Evolutionary conservation across 179 eudicot species (phyloP), one percentile per base, ranked within the genome.

Genomic region (Nepenthes alata): DNA sequence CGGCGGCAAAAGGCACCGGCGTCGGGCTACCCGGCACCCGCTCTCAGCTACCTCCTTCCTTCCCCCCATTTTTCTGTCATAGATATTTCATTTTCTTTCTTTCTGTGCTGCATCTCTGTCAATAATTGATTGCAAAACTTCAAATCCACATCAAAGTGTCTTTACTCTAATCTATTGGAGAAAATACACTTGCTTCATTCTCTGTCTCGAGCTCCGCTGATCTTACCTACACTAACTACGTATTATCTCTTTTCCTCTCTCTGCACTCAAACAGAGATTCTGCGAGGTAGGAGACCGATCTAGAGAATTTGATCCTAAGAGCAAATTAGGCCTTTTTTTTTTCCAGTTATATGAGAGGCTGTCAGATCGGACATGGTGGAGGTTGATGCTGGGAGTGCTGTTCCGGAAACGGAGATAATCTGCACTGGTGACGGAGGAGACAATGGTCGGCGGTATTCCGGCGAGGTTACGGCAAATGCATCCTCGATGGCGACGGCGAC

Each of bases 401-500:
- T 51, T 13, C 52, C 59, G 47, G 55, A 53, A 3, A 15, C 47
- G 14, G 55, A 52, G 55, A 52, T 52, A 15, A 52, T 13, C 3
- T 12, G 59, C 37, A 16, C 11, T 56, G 59, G 9, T 16, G n/a
- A 37, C 34, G 44, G 38, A 56, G 58, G 65, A 60, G 68, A 62
- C 62, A 68, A 73, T 70, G 77, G 37, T 35, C 70, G 64, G 44
- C 6, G 11, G 16, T 52, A 13, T 9, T 11, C 8, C 3, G 5
- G 44, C 6, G 38, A 34, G 6, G n/a, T 50, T 37, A 3, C 41
- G 6, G 11, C 58, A 37, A 35, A 59, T 56, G 47, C 12, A 5
- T 37, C 58, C 12, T 15, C 59, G 14, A 10, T 45, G 37, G 51
- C 78, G 51, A 58, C 71, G 49, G 35, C 58, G 1, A 64, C 72